Base-by-base conservation (phyloP, 2,329 filamentous ascomycete genomes). In the Colletotrichum brevisporum region DNA sequence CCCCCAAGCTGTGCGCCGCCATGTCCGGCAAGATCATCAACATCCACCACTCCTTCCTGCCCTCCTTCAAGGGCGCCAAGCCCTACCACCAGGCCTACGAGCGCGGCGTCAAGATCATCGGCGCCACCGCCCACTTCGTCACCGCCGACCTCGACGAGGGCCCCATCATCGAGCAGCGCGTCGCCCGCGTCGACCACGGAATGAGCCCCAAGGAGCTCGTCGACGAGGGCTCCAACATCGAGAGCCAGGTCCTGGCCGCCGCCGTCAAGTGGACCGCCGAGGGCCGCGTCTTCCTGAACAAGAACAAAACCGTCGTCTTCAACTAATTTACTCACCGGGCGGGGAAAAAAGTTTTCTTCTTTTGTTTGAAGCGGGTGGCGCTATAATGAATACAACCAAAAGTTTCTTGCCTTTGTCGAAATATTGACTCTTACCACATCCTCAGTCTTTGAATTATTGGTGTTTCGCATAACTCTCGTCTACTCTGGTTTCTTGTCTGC, bases 1-100 rank as follows among this genome's bases (percentile, higher is more conserved):
- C 90, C 24, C 92, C 92, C 0, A 88, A 82, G 9, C 84, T 96
- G 48, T 96, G 93, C 83, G 82, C 86, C 67, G 92, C 89, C 75
- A 95, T 96, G 92, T 92, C 90, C 58, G 93, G 93, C 67, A 90
- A 90, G 78, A 96, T 96, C 83, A 95, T 96, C 91, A 96, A 96
- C 83, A 95, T 96, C 81, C 93, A 96, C 83, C 93, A 96, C 83
- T 92, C 89, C 74, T 96, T 96, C 88, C 80, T 96, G 85, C 93
- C 93, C 0, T 91, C 88, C 10, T 96, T 96, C 88, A 96, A 96
- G 86, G 93, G 93, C 70, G 93, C 93, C 36, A 94, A 94, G 82
- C 93, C 93, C 3, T 96, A 96, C 81, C 93, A 95, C 80, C 93
- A 96, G 84, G 93, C 93, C 8, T 95, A 92, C 77, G 93, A 95